These are phyloP conservation scores for Monosporozyma siamensis DNA, from an alignment of 805 yeast genomes.

Conservation along the genomic window DNA sequence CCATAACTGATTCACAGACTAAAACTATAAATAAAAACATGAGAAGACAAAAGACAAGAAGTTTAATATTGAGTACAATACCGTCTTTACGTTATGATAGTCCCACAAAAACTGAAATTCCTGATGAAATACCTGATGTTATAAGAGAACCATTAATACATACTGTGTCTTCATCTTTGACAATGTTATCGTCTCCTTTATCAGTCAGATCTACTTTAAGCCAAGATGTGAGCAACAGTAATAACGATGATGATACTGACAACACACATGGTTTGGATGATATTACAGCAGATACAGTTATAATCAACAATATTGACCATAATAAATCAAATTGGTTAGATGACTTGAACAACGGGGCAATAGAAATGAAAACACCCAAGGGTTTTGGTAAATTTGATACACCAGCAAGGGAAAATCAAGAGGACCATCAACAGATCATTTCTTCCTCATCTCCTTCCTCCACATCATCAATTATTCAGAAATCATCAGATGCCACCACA, in stretches of 20 bases:
- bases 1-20: not conserved
- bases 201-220: not conserved
- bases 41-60: slow-evolving; percentile 5
- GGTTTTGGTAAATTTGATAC: not conserved
- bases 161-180: not conserved
- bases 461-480: not conserved
- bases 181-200: not conserved
- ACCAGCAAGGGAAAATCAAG: not conserved
- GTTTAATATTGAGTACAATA: slow-evolving; percentile 13
- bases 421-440: too few species aligned
- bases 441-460: slow-evolving; percentile 1
- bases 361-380: not conserved
- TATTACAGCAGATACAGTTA: not conserved
- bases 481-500: not conserved
- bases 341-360: not conserved
- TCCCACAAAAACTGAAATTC: not conserved
- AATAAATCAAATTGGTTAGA: not conserved
- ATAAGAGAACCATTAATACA: not conserved
- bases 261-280: not conserved
- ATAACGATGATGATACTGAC: not conserved
- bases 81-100: slow-evolving; percentile 12
- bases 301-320: not conserved
- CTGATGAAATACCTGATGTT: not conserved
- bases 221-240: not conserved
- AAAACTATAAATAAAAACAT: not conserved